Conservation (phyloP, 75 land plant species). For the Chamaecyparis obtusa region DNA sequence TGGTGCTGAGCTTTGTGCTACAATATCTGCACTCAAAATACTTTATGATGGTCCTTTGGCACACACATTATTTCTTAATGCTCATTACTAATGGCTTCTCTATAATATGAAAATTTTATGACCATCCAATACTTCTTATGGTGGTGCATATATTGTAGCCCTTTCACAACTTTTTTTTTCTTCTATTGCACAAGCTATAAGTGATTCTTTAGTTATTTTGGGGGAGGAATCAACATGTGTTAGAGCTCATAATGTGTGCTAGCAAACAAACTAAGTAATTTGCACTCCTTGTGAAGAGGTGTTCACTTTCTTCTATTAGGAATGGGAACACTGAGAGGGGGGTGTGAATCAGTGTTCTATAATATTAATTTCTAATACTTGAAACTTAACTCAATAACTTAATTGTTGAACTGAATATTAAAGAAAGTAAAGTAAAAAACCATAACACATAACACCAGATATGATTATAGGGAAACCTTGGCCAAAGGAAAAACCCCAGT, state of each 20-base stretch:
- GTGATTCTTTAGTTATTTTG: slow-evolving; percentile 71
- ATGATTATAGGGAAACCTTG: no score
- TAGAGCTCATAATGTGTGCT: slow-evolving; percentile 93
- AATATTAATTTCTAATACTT: no score
- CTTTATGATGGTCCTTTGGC: slow-evolving; percentile 91
- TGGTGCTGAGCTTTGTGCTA: slow-evolving; percentile 78
- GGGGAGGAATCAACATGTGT: slow-evolving; percentile 88
- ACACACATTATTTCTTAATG: slow-evolving; percentile 71
- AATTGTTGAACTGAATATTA: no score
- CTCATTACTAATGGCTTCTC: slow-evolving; percentile 68
- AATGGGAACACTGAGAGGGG: no score
- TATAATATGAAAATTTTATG: slow-evolving; percentile 56
- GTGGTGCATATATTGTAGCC: slow-evolving; percentile 75
- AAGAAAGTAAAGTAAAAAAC: no score
- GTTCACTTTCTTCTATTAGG: slow-evolving; percentile 67
- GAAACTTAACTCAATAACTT: no score
- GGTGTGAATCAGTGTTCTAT: no score
- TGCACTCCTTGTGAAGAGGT: slow-evolving; percentile 68
- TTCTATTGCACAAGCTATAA: slow-evolving; percentile 82
- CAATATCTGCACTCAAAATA: slow-evolving; percentile 72
- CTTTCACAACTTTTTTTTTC: slow-evolving; percentile 88
- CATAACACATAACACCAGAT: no score
- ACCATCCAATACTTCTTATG: slow-evolving; percentile 64
- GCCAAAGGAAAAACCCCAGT: no score
- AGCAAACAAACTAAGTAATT: slow-evolving; percentile 68